Conservation (phyloP, 306 rosid genomes). For the Gleditsia sinensis region DNA sequence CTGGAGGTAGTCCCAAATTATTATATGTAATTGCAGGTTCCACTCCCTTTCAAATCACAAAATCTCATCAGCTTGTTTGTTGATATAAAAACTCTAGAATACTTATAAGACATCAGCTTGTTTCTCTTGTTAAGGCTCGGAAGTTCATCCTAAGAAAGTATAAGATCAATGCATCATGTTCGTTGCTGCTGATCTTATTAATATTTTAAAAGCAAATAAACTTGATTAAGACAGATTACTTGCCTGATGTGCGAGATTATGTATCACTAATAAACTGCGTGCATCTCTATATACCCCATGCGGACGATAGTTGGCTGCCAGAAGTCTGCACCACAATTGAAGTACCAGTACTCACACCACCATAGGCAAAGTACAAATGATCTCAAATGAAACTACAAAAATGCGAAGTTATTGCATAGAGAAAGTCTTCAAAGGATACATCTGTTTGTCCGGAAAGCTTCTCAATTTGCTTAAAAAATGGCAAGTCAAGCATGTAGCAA, state of each 20-base stretch:
- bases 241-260: slow-evolving; percentile 91
- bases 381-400: slow-evolving; percentile 21
- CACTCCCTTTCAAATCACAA: slow-evolving; percentile 67
- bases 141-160: no score
- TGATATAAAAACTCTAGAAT: slow-evolving; percentile 12
- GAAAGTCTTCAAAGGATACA: slow-evolving; percentile 14
- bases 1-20: slow-evolving; percentile 78
- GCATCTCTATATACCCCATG: slow-evolving; percentile 82
- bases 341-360: slow-evolving; percentile 29
- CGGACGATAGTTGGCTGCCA: slow-evolving; percentile 86
- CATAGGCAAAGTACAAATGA: slow-evolving; percentile 10
- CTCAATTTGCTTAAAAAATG: not conserved
- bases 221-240: not conserved
- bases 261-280: slow-evolving; percentile 80
- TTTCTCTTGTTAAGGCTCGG: no score
- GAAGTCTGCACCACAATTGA: slow-evolving; percentile 65
- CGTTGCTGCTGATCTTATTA: no score
- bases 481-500: not conserved
- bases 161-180: no score
- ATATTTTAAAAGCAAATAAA: slow-evolving; percentile 2
- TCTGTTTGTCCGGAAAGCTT: not conserved
- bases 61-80: slow-evolving; percentile 5
- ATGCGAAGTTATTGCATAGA: slow-evolving; percentile 13
- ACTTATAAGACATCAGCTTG: no score
- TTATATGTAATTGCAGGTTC: slow-evolving; percentile 73